Percentiles rank a stretch among this genome's conserved stretches.
Conservation (phyloP, 345 rosid species). For the Lagerstroemia speciosa region DNA sequence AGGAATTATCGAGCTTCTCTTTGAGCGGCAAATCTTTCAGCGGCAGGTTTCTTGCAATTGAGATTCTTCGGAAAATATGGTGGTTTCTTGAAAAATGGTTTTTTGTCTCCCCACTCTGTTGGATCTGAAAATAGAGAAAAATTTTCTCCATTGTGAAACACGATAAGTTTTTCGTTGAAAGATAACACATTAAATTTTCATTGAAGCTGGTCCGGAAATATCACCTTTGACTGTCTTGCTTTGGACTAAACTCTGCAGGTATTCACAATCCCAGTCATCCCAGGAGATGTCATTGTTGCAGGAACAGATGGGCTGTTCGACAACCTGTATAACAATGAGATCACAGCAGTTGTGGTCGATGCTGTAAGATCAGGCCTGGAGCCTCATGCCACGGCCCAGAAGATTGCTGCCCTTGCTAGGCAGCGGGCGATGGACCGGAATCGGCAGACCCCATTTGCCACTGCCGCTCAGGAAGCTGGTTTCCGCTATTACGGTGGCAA, state of each 20-base stretch:
- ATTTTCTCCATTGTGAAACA: too few species aligned
- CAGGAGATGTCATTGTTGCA: conserved; percentile 78
- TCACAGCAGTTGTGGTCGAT: conserved; percentile 68
- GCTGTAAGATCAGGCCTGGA: conserved; percentile 58
- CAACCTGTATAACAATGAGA: conserved; percentile 78
- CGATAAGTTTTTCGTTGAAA: background rate
- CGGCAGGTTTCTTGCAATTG: background rate
- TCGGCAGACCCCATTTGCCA: conserved; percentile 79
- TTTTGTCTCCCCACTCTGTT: too few species aligned
- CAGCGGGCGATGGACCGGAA: conserved; percentile 61
- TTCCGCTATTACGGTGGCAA: conserved; percentile 88
- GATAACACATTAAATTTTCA: background rate
- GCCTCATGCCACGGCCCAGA: conserved; percentile 66
- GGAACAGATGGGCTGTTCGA: conserved; percentile 97
- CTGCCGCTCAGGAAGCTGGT: conserved; percentile 92
- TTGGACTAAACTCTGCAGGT: conserved; percentile 30
- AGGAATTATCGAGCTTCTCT: background rate
- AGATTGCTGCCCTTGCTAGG: conserved; percentile 84
- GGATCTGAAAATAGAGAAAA: too few species aligned
- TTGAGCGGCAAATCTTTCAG: background rate
- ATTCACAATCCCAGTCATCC: conserved; percentile 57
- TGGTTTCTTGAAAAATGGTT: too few species aligned
- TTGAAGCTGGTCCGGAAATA: background rate
- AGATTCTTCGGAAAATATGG: too few species aligned
- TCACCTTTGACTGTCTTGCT: background rate